phyloP scores from a whole-genome alignment of 345 rosid genomes.

The Salix udensis region DNA sequence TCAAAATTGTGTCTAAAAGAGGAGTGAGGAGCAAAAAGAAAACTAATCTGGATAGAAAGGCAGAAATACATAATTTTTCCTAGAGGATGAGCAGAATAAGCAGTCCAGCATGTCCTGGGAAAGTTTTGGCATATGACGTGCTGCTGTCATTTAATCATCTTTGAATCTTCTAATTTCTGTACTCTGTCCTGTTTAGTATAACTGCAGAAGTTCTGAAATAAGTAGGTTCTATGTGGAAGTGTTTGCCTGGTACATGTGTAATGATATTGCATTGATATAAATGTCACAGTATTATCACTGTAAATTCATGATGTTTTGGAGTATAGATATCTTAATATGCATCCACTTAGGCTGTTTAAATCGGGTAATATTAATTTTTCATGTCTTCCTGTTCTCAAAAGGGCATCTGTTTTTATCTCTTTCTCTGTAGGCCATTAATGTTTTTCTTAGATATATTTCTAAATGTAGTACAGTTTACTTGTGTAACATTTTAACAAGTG shows the following conservation, averaged over 20 bases:
- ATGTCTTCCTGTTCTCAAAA: neutral
- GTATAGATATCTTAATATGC: neutral
- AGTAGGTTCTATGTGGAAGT: neutral
- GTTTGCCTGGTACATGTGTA: neutral
- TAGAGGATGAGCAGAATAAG: neutral
- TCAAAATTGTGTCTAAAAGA: neutral
- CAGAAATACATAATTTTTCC: neutral
- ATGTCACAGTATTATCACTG: neutral
- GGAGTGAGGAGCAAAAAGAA: neutral
- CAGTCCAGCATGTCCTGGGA: neutral
- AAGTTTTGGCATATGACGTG: neutral
- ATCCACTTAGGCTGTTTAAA: neutral
- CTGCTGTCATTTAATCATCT: neutral
- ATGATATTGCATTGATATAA: neutral
- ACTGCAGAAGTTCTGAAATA: neutral
- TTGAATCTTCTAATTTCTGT: neutral
- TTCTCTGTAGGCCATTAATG: neutral
- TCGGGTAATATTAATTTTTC: neutral
- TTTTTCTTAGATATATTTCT: neutral
- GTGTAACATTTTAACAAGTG: neutral
- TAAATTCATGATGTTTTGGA: neutral
- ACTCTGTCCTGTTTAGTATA: neutral
- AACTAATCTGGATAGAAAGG: neutral
- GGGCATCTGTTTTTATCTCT: neutral
- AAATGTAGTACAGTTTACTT: neutral